Evolutionary conservation across 108 stramenopile species (phyloP).

Genomic region (Conticribra guillardii): DNA sequence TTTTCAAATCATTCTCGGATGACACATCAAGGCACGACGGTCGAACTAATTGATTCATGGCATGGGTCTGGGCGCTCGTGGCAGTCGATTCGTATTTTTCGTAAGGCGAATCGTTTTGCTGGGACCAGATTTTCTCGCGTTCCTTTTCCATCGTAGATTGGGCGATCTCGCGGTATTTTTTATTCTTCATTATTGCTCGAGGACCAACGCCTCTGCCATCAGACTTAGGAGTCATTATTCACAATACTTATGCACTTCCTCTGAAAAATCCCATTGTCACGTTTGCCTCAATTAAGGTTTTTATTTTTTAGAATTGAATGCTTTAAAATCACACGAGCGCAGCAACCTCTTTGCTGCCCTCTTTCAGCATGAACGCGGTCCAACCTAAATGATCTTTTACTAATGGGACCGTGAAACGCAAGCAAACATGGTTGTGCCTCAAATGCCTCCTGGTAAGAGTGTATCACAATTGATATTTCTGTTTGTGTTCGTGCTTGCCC

Average conservation of each 20-base stretch:
- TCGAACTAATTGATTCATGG: constrained; percentile 1
- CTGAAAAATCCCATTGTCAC: too few relatives aligned
- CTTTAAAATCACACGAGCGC: too few relatives aligned
- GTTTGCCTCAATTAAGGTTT: too few relatives aligned
- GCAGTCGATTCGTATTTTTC: constrained; percentile 14
- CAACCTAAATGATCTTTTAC: too few relatives aligned
- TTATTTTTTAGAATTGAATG: too few relatives aligned
- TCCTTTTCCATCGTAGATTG: neutral
- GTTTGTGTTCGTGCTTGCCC: neutral
- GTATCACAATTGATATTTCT: neutral
- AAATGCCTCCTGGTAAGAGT: constrained; percentile 14
- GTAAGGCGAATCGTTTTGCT: constrained; percentile 9
- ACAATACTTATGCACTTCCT: too few relatives aligned
- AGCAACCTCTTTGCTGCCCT: too few relatives aligned
- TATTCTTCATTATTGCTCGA: constrained; percentile 6
- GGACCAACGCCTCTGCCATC: neutral
- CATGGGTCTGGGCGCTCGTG: constrained; percentile 6
- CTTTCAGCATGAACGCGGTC: too few relatives aligned
- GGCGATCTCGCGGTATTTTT: constrained; percentile 18
- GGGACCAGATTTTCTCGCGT: neutral
- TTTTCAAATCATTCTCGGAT: constrained; percentile 18
- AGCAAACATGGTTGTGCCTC: neutral
- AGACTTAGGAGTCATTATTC: too few relatives aligned
- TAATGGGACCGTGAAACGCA: constrained; percentile 2
- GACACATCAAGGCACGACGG: constrained; percentile 21